These are phyloP conservation scores for Andrographis paniculata DNA, from an alignment of 305 asterid genomes.

Conservation along the genomic window DNA sequence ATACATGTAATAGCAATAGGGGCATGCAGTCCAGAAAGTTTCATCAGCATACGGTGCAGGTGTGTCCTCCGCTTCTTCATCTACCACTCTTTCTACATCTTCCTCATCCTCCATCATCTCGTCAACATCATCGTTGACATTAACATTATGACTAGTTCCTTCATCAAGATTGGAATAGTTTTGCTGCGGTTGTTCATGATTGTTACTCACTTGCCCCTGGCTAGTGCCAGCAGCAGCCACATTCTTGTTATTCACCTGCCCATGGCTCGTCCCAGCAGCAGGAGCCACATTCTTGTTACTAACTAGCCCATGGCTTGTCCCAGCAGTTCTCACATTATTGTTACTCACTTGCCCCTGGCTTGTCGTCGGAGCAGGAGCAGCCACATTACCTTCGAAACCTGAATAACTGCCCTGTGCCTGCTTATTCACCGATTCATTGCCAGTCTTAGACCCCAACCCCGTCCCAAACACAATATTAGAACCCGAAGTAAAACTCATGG, in stretches of 20 bases:
- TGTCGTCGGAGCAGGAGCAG: slow-evolving; percentile 18
- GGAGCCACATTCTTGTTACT: slow-evolving; percentile 7
- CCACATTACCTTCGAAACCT: slow-evolving; percentile 22
- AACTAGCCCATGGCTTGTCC: slow-evolving; percentile 19
- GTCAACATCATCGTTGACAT: slow-evolving; percentile 22
- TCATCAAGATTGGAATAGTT: slow-evolving; percentile 20
- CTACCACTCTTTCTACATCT: slow-evolving; percentile 24
- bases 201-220: slow-evolving; percentile 18
- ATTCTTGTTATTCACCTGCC: slow-evolving; percentile 16
- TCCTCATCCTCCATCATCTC: slow-evolving; percentile 17
- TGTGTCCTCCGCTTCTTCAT: slow-evolving; percentile 23
- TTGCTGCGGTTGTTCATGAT: slow-evolving; percentile 15
- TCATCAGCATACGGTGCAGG: slow-evolving; percentile 18
- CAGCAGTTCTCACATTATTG: background rate
- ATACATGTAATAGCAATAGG: slow-evolving; percentile 78
- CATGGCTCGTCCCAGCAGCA: slow-evolving; percentile 7
- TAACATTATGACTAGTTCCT: slow-evolving; percentile 16
- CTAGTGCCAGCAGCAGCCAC: slow-evolving; percentile 1
- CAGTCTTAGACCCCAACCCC: slow-evolving; percentile 24
- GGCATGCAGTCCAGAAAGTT: slow-evolving; percentile 85
- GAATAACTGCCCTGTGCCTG: slow-evolving; percentile 21
- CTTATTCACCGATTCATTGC: slow-evolving; percentile 22
- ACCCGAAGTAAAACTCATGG: slow-evolving; percentile 30
- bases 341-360: slow-evolving; percentile 18
- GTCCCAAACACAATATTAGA: slow-evolving; percentile 26